phyloP scores from a whole-genome alignment of 75 land plant genomes.

The Pinus tabuliformis region DNA sequence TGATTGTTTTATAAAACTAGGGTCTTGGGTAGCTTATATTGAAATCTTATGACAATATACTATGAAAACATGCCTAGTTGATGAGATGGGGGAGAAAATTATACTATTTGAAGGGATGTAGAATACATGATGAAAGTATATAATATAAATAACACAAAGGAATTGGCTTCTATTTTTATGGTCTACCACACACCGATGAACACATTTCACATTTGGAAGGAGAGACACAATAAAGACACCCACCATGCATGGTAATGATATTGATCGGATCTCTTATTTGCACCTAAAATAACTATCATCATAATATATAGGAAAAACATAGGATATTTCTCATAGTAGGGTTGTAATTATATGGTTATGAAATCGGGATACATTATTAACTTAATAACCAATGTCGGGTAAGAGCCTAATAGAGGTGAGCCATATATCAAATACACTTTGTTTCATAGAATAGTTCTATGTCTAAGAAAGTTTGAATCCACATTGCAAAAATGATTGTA shows the following conservation, averaged over 20 bases:
- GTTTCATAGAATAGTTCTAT: background rate
- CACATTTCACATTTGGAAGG: background rate
- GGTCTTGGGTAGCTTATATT: no score
- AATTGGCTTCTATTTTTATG: background rate
- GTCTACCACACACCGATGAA: background rate
- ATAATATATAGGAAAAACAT: background rate
- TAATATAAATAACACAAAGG: no score
- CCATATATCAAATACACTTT: background rate
- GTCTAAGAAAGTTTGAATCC: background rate
- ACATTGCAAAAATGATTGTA: background rate
- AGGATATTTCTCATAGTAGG: background rate
- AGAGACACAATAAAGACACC: no score
- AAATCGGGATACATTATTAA: background rate
- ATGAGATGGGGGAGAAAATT: no score
- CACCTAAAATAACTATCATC: background rate
- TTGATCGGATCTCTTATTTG: no score
- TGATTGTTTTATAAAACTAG: no score
- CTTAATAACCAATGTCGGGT: background rate
- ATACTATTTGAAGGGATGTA: no score
- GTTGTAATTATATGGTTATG: background rate
- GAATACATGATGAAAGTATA: no score
- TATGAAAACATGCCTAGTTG: no score
- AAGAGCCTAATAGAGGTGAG: background rate
- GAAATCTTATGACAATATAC: no score
- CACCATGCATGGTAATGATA: no score